phyloP scores from a whole-genome alignment of 768 basidiomycete species.

The Hebeloma cylindrosporum region DNA sequence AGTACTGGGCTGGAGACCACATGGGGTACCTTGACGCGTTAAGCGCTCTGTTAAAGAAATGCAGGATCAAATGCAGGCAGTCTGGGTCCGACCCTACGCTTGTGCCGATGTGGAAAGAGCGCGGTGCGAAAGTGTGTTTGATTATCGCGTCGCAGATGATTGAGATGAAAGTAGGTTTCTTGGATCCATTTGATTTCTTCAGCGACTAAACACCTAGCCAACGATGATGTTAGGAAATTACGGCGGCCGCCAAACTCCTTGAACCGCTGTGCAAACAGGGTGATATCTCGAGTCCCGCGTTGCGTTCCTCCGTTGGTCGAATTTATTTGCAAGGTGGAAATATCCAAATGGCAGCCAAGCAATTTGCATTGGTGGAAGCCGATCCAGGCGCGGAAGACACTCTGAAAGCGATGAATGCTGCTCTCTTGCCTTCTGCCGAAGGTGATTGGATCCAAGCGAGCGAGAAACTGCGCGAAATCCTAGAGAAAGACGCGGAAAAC shows the following conservation, averaged over 20 bases:
- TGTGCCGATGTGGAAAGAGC: slow-evolving; percentile 80
- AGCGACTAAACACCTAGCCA: not conserved
- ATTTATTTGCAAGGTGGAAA: slow-evolving; percentile 77
- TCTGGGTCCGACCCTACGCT: slow-evolving; percentile 35
- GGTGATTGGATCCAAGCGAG: slow-evolving; percentile 68
- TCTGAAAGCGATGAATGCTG: slow-evolving; percentile 61
- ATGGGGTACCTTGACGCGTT: slow-evolving; percentile 80
- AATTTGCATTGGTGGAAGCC: slow-evolving; percentile 52
- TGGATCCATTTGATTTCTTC: not conserved
- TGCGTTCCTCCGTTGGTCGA: slow-evolving; percentile 70
- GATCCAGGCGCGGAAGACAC: slow-evolving; percentile 44
- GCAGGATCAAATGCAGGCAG: slow-evolving; percentile 51
- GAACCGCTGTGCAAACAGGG: slow-evolving; percentile 59
- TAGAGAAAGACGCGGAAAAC: slow-evolving; percentile 58
- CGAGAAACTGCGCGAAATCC: slow-evolving; percentile 40
- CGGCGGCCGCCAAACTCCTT: slow-evolving; percentile 66
- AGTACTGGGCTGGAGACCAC: slow-evolving; percentile 81
- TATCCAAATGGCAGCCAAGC: slow-evolving; percentile 53
- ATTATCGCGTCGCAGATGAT: slow-evolving; percentile 81
- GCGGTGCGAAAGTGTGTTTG: slow-evolving; percentile 69
- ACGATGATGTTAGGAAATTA: slow-evolving; percentile 52
- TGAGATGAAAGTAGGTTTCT: slow-evolving; percentile 70
- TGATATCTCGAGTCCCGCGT: slow-evolving; percentile 44
- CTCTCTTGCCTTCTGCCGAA: slow-evolving; percentile 62
- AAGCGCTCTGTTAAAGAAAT: slow-evolving; percentile 57